Evolutionary conservation across 176 grass and related monocot genomes (phyloP).

Genomic region (Thalia dealbata): DNA sequence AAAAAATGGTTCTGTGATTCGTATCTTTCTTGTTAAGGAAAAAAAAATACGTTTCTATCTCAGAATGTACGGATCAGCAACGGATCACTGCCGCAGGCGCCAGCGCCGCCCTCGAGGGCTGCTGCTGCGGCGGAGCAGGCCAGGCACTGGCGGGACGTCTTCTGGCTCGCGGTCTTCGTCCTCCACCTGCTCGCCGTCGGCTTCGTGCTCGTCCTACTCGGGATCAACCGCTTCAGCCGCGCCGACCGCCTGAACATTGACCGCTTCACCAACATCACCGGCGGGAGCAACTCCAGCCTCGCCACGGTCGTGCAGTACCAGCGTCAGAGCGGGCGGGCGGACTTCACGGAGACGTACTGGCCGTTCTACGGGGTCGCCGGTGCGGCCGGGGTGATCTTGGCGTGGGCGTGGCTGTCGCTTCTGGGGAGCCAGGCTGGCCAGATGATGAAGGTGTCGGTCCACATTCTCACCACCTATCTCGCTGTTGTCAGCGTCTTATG

Average conservation of each 20-base stretch:
- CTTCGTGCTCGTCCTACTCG: constrained; percentile 42
- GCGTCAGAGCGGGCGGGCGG: constrained; percentile 17
- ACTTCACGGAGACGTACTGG: constrained; percentile 93
- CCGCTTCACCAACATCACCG: constrained; percentile 52
- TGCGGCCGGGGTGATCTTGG: constrained; percentile 42
- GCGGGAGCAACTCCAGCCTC: constrained; percentile 1
- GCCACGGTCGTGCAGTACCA: constrained; percentile 15
- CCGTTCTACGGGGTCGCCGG: constrained; percentile 73
- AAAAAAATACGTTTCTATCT: not conserved
- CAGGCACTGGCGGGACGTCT: constrained; percentile 76
- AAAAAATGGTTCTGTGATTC: not conserved
- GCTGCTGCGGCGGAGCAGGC: constrained; percentile 5
- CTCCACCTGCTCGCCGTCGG: constrained; percentile 73
- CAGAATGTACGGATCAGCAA: constrained; percentile 13
- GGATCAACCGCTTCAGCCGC: constrained; percentile 63
- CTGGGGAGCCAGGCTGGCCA: constrained; percentile 33
- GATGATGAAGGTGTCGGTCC: constrained; percentile 68
- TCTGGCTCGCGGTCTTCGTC: constrained; percentile 83
- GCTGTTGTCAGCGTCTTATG: constrained; percentile 80
- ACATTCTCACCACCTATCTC: constrained; percentile 80
- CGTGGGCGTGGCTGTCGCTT: constrained; percentile 64
- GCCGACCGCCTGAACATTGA: constrained; percentile 83
- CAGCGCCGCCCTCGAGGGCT: not conserved
- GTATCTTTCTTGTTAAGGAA: not conserved
- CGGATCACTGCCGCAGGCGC: constrained; percentile 6